Conservation (phyloP, 768 basidiomycete species). For the Trametes punicea region DNA sequence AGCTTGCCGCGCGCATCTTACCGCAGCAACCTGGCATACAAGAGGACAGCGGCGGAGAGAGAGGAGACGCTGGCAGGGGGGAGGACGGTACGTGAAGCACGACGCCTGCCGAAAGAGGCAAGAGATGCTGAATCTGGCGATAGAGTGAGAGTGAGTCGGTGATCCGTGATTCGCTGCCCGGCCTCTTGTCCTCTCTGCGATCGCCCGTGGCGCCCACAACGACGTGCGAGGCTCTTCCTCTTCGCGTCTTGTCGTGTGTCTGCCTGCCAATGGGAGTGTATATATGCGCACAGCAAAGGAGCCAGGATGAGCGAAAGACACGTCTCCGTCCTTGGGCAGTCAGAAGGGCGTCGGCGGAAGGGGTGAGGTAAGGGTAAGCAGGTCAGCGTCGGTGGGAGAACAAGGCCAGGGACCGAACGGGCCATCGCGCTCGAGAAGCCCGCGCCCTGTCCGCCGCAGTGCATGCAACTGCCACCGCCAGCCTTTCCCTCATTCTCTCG, state of each 20-base stretch:
- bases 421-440: slow-evolving; percentile 7
- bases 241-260: background rate
- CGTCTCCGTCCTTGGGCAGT: background rate
- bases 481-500: slow-evolving; percentile 5
- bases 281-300: too few relatives aligned
- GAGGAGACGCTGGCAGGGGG: background rate
- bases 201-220: slow-evolving; percentile 1
- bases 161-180: slow-evolving; percentile 6
- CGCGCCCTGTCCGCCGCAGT: background rate
- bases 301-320: background rate
- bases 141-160: background rate
- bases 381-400: slow-evolving; percentile 1
- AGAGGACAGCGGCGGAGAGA: background rate
- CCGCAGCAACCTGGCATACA: background rate
- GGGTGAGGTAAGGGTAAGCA: background rate
- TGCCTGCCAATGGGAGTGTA: background rate
- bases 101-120: slow-evolving; percentile 9
- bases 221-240: background rate
- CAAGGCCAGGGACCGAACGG: slow-evolving; percentile 2
- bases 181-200: background rate
- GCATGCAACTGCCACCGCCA: background rate
- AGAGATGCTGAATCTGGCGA: slow-evolving; percentile 14
- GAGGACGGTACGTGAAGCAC: slow-evolving; percentile 1
- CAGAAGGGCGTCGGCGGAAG: background rate
- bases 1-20: too few relatives aligned